A percentile compares a stretch with the other conserved stretches of the same genome.
Evolutionary conservation across 768 basidiomycete species (phyloP).

Genomic region (Phaeolepiota aurea): DNA sequence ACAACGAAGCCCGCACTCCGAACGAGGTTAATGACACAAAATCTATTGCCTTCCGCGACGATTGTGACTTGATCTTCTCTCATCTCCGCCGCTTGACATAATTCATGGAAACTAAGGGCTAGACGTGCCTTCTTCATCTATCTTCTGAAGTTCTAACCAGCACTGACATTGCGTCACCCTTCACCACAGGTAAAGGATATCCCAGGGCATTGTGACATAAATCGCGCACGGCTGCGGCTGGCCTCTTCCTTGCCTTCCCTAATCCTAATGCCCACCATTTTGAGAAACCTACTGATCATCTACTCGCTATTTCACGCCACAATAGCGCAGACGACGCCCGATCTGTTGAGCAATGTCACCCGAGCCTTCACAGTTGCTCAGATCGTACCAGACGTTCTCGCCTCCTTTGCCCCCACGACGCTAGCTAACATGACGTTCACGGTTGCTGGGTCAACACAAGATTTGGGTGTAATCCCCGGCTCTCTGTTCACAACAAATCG

Average conservation of each 20-base stretch:
- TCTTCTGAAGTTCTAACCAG: background rate
- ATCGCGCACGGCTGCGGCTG: too few species aligned
- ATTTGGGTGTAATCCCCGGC: constrained; percentile 25
- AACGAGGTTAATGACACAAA: too few species aligned
- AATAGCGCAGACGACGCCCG: constrained; percentile 8
- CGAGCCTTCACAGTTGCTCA: constrained; percentile 14
- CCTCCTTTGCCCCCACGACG: constrained; percentile 28
- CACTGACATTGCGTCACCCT: background rate
- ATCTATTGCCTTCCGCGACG: too few species aligned
- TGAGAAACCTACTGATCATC: too few species aligned
- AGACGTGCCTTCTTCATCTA: too few species aligned
- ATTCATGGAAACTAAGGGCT: too few species aligned
- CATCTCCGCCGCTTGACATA: too few species aligned
- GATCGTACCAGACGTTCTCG: constrained; percentile 31
- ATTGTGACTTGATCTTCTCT: too few species aligned
- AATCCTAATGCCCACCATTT: too few species aligned
- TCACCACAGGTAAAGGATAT: background rate
- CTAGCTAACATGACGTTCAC: constrained; percentile 29
- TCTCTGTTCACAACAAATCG: constrained; percentile 25
- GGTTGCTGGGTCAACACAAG: constrained; percentile 17
- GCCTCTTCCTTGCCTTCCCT: too few species aligned
- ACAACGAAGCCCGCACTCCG: too few species aligned
- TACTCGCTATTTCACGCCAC: constrained; percentile 2
- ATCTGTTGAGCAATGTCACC: constrained; percentile 13
- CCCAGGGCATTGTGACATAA: too few species aligned